Evolutionary conservation across 2,329 filamentous ascomycete species (phyloP).

Genomic region (Aspergillus proliferans): DNA sequence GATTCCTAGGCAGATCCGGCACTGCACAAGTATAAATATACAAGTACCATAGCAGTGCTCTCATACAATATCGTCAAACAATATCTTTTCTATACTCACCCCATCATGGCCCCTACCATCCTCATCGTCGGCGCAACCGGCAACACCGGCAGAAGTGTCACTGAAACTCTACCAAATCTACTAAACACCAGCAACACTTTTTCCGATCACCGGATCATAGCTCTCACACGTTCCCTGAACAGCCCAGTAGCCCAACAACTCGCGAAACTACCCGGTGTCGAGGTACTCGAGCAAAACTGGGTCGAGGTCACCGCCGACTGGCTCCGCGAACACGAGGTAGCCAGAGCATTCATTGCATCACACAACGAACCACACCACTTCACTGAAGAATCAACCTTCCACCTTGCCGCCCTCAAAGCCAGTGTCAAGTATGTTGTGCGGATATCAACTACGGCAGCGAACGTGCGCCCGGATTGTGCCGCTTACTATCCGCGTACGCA

Average conservation of each 20-base stretch:
- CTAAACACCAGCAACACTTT: slow-evolving; percentile 12
- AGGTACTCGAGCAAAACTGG: slow-evolving; percentile 33
- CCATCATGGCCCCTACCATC: slow-evolving; percentile 28
- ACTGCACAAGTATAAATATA: too few species aligned
- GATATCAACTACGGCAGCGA: slow-evolving; percentile 35
- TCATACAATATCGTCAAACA: too few species aligned
- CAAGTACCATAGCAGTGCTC: too few species aligned
- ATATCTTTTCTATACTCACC: too few species aligned
- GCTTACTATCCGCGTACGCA: slow-evolving; percentile 35
- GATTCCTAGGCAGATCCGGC: background rate
- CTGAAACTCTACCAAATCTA: slow-evolving; percentile 20
- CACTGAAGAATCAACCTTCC: slow-evolving; percentile 35
- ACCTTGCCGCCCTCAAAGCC: slow-evolving; percentile 27
- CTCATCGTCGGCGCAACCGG: slow-evolving; percentile 35
- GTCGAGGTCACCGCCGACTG: slow-evolving; percentile 34
- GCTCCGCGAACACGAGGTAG: slow-evolving; percentile 34
- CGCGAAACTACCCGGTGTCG: slow-evolving; percentile 27
- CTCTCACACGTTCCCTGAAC: slow-evolving; percentile 23
- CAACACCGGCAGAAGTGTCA: slow-evolving; percentile 30
- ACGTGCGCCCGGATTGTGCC: slow-evolving; percentile 29
- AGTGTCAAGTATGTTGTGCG: slow-evolving; percentile 40
- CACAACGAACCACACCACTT: slow-evolving; percentile 36
- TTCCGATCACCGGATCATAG: slow-evolving; percentile 21
- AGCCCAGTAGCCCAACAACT: slow-evolving; percentile 20
- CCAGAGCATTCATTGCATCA: slow-evolving; percentile 35